A percentile compares a stretch with the other conserved stretches of the same genome.
Evolutionary conservation across 129 eudicot species (phyloP).

Genomic region (Pulicaria dysenterica): DNA sequence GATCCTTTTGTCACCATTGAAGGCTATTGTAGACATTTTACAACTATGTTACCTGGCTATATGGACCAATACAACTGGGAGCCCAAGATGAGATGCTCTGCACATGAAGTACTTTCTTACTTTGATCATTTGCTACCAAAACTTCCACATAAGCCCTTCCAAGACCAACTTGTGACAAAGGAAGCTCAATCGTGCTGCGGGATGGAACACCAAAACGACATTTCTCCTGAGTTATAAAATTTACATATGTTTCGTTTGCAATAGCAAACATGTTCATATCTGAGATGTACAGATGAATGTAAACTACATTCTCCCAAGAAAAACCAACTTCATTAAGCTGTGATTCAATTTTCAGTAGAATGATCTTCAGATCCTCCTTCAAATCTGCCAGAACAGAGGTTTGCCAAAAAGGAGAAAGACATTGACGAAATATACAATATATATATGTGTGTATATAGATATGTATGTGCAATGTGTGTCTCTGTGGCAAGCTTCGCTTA

Average conservation of each 20-base stretch:
- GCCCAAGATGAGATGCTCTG: slow-evolving; percentile 98
- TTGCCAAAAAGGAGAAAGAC: no score
- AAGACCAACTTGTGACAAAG: slow-evolving; percentile 64
- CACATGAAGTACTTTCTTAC: slow-evolving; percentile 86
- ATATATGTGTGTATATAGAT: no score
- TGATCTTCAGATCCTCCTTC: slow-evolving; percentile 58
- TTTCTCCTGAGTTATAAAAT: slow-evolving; percentile 83
- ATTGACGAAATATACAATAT: no score
- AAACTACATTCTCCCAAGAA: slow-evolving; percentile 88
- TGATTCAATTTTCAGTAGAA: slow-evolving; percentile 58
- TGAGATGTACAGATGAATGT: slow-evolving; percentile 81
- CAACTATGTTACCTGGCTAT: slow-evolving; percentile 70
- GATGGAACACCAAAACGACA: slow-evolving; percentile 94
- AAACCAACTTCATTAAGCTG: slow-evolving; percentile 51
- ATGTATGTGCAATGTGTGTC: no score
- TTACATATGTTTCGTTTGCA: slow-evolving; percentile 82
- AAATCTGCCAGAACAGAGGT: slow-evolving; percentile 57
- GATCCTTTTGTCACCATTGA: not conserved
- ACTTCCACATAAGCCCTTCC: slow-evolving; percentile 84
- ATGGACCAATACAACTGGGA: slow-evolving; percentile 97
- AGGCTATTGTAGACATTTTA: slow-evolving; percentile 20
- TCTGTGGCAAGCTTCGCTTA: no score
- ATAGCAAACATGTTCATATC: slow-evolving; percentile 73
- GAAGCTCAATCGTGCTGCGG: slow-evolving; percentile 86
- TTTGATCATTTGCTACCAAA: slow-evolving; percentile 67